Conservation (phyloP, 352 stramenopile species). For the Phytophthora pinifolia region DNA sequence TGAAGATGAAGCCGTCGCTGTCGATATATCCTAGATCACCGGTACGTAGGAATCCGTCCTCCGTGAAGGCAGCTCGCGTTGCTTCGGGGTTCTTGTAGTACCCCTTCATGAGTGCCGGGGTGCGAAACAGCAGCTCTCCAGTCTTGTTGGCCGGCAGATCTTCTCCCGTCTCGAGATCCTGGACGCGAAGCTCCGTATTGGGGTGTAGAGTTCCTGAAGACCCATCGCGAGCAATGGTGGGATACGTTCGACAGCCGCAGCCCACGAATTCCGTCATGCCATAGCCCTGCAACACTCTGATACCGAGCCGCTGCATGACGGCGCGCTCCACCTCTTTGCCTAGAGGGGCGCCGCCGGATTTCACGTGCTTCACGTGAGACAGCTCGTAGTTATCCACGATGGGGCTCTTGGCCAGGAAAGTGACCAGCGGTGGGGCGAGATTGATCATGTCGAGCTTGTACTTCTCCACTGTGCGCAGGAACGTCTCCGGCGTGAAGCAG, state of each 20-base stretch:
- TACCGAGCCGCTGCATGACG: slow-evolving; percentile 56
- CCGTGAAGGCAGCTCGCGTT: slow-evolving; percentile 66
- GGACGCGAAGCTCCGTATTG: slow-evolving; percentile 37
- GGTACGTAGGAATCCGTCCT: slow-evolving; percentile 81
- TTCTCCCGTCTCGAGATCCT: slow-evolving; percentile 33
- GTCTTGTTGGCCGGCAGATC: slow-evolving; percentile 30
- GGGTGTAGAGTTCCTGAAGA: slow-evolving; percentile 35
- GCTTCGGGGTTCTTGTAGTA: slow-evolving; percentile 79
- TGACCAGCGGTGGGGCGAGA: slow-evolving; percentile 82
- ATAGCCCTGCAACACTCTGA: slow-evolving; percentile 43
- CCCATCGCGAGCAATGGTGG: slow-evolving; percentile 19
- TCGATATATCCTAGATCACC: slow-evolving; percentile 92
- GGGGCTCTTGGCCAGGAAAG: slow-evolving; percentile 80
- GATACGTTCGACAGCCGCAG: slow-evolving; percentile 38
- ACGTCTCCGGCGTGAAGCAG: slow-evolving; percentile 81
- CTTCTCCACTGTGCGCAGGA: slow-evolving; percentile 66
- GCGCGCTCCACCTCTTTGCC: slow-evolving; percentile 60
- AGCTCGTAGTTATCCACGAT: slow-evolving; percentile 89
- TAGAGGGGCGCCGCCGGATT: slow-evolving; percentile 85
- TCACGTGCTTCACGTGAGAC: slow-evolving; percentile 54
- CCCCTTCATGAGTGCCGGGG: slow-evolving; percentile 22
- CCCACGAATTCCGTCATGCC: slow-evolving; percentile 61
- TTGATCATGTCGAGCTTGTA: slow-evolving; percentile 47
- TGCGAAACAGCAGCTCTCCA: slow-evolving; percentile 78
- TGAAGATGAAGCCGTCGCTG: slow-evolving; percentile 89